These are phyloP conservation scores for Pinus taeda DNA, from an alignment of 75 land plant species.

Conservation along the genomic window DNA sequence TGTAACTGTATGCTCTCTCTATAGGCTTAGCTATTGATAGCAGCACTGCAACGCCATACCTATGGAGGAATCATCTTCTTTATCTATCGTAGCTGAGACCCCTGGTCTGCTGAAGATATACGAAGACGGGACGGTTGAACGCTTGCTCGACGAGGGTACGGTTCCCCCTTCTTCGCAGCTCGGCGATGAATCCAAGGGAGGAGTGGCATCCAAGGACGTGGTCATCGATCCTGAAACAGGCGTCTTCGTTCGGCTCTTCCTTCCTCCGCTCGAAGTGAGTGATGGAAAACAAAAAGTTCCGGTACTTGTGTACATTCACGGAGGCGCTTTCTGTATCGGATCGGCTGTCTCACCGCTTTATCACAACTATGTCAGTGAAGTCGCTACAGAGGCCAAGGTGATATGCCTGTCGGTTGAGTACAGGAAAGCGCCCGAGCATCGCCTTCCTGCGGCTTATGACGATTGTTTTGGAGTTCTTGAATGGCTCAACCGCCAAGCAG, in stretches of 20 bases:
- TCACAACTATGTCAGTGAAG: constrained; percentile 21
- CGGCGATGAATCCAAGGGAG: not conserved
- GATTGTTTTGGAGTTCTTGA: constrained; percentile 45
- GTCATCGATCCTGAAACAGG: no score
- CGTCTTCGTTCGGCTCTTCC: constrained; percentile 29
- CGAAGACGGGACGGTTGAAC: constrained; percentile 34
- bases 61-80: no score
- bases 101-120: not conserved
- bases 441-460: constrained; percentile 51
- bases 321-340: constrained; percentile 19
- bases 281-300: not conserved
- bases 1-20: no score
- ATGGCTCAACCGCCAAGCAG: constrained; percentile 36
- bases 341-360: constrained; percentile 16
- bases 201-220: constrained; percentile 20
- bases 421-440: constrained; percentile 57
- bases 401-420: constrained; percentile 49
- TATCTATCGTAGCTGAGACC: no score
- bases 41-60: no score
- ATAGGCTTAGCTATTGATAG: no score
- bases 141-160: constrained; percentile 6
- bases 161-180: constrained; percentile 20
- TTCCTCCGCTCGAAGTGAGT: constrained; percentile 1
- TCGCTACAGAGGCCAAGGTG: constrained; percentile 2
- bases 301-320: no score